These are phyloP conservation scores for Ogataea henricii DNA, from an alignment of 805 yeast genomes.

Conservation along the genomic window DNA sequence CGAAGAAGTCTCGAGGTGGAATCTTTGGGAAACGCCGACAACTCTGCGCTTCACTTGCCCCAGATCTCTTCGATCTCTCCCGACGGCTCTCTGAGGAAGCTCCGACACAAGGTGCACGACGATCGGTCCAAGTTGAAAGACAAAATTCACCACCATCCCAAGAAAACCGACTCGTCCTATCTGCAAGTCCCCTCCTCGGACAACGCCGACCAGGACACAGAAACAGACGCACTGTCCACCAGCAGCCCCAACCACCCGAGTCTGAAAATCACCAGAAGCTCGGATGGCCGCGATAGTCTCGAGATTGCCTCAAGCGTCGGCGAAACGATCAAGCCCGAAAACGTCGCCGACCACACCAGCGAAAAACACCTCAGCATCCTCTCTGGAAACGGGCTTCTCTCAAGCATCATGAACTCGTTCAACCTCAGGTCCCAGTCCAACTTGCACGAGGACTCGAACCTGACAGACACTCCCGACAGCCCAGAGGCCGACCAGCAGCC, in stretches of 20 bases:
- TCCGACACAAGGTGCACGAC: conserved; percentile 6
- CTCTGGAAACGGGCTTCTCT: conserved; percentile 26
- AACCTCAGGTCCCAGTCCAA: conserved; percentile 29
- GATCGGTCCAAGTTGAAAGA: conserved; percentile 5
- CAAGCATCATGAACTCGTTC: conserved; percentile 31
- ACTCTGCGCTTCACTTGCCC: conserved; percentile 9
- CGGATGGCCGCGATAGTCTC: not conserved
- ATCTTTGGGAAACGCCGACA: not conserved
- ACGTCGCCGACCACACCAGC: not conserved
- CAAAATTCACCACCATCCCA: not conserved
- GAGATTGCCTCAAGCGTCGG: conserved; percentile 4
- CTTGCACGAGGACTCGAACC: conserved; percentile 11
- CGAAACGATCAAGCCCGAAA: conserved; percentile 2
- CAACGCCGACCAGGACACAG: conserved; percentile 5
- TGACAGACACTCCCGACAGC: not conserved
- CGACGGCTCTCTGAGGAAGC: conserved; percentile 8
- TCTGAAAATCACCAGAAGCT: not conserved
- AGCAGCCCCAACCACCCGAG: not conserved
- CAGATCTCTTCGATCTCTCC: conserved; percentile 12
- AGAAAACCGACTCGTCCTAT: not conserved
- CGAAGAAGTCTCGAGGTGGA: not conserved
- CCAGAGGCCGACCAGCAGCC: not conserved
- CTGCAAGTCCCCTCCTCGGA: not conserved
- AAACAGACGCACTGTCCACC: not conserved
- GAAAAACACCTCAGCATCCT: conserved; percentile 1